Conservation (phyloP, 805 yeast species). For the Pichia nakasei region DNA sequence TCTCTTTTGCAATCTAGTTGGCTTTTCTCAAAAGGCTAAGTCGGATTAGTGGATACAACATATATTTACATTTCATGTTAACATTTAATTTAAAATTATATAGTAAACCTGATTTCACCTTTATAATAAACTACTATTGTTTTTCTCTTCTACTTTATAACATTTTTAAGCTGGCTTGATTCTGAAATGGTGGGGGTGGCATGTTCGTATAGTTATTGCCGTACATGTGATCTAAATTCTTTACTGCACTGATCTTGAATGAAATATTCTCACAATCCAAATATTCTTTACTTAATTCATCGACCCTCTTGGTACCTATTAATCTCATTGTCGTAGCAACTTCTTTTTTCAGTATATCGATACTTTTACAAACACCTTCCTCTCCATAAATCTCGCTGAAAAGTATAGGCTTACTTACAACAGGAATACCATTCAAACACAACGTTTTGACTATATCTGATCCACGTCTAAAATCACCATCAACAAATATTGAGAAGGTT, state of each 20-base stretch:
- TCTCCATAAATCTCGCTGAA: slow-evolving; percentile 76
- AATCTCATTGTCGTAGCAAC: slow-evolving; percentile 53
- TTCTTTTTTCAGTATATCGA: slow-evolving; percentile 50
- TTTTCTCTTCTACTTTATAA: too few species aligned
- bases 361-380: slow-evolving; percentile 58
- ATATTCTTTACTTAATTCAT: slow-evolving; percentile 33
- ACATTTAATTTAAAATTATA: too few species aligned
- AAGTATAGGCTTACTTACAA: slow-evolving; percentile 67
- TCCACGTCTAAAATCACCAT: slow-evolving; percentile 38
- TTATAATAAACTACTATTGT: too few species aligned
- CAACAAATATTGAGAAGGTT: slow-evolving; percentile 46
- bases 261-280: slow-evolving; percentile 51
- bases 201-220: slow-evolving; percentile 31
- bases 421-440: slow-evolving; percentile 43
- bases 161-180: neutral
- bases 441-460: slow-evolving; percentile 35
- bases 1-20: neutral
- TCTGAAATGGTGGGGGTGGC: slow-evolving; percentile 23
- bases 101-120: too few species aligned
- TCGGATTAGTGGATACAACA: neutral
- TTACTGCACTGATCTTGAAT: slow-evolving; percentile 39
- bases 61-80: neutral
- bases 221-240: slow-evolving; percentile 52
- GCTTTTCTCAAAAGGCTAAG: neutral
- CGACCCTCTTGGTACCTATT: slow-evolving; percentile 40